Percentiles rank a stretch among this genome's conserved stretches.
phyloP scores from a whole-genome alignment of 352 stramenopile species.

The Globisporangium rhizosaccharum region DNA sequence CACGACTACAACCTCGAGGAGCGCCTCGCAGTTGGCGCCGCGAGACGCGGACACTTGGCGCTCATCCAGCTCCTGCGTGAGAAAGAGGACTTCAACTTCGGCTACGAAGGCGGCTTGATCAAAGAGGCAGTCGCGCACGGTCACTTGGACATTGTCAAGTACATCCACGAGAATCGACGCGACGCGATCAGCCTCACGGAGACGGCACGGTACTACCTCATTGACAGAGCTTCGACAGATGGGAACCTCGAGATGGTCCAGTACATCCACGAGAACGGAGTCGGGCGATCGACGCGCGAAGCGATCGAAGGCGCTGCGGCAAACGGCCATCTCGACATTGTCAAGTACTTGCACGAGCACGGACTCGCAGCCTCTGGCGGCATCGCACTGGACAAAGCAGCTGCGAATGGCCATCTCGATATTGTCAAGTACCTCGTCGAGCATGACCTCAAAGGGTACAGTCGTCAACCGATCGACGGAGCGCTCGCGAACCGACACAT shows the following conservation, averaged over 20 bases:
- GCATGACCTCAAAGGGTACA: not conserved
- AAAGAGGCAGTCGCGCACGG: too few relatives aligned
- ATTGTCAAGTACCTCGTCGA: constrained; percentile 1
- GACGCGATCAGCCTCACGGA: too few relatives aligned
- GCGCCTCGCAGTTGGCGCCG: not conserved
- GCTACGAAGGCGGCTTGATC: too few relatives aligned
- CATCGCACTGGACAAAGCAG: constrained; percentile 1
- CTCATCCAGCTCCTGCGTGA: too few relatives aligned
- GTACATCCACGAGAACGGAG: constrained; percentile 19
- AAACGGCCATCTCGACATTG: constrained; percentile 9
- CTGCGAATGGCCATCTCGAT: not conserved
- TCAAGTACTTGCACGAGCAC: constrained; percentile 15
- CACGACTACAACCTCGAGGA: not conserved
- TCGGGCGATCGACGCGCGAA: not conserved
- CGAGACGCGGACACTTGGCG: not conserved
- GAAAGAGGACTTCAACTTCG: too few relatives aligned
- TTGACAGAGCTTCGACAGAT: too few relatives aligned
- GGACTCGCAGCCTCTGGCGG: not conserved
- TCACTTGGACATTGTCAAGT: too few relatives aligned
- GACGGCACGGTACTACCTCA: too few relatives aligned
- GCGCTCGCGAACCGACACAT: not conserved
- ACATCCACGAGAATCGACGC: too few relatives aligned
- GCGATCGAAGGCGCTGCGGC: not conserved
- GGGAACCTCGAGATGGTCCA: constrained; percentile 26
- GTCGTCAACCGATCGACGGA: not conserved